Evolutionary conservation across 768 basidiomycete species (phyloP).

Genomic region (Pulveroboletus sp.): DNA sequence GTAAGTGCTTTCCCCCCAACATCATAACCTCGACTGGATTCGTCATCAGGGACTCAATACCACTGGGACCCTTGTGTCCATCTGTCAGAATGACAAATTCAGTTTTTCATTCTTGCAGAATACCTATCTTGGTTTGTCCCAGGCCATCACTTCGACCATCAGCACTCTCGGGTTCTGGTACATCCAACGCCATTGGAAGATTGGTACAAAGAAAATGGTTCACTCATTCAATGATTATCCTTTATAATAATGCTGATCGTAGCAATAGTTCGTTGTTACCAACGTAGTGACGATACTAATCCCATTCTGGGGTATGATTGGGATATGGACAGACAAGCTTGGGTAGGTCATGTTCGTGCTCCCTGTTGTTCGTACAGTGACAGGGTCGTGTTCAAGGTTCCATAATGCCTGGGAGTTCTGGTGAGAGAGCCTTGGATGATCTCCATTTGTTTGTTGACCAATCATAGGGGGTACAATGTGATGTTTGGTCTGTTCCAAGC

Average conservation of each 20-base stretch:
- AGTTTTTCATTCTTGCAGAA: conserved; percentile 76
- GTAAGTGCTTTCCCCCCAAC: conserved; percentile 35
- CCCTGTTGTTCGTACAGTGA: conserved; percentile 1
- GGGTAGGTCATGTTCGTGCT: conserved; percentile 44
- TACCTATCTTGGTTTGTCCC: conserved; percentile 72
- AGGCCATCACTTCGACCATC: conserved; percentile 69
- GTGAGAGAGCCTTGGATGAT: conserved; percentile 32
- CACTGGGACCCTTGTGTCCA: conserved; percentile 66
- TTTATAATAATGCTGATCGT: background rate
- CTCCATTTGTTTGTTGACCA: background rate
- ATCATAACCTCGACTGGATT: background rate
- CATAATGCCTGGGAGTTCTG: conserved; percentile 89
- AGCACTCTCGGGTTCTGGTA: conserved; percentile 81
- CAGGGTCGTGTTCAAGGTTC: conserved; percentile 38
- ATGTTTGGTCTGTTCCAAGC: conserved; percentile 80
- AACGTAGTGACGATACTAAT: conserved; percentile 75
- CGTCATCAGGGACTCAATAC: conserved; percentile 72
- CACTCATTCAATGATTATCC: conserved; percentile 1
- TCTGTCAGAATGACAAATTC: conserved; percentile 81
- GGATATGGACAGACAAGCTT: conserved; percentile 72
- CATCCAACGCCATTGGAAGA: conserved; percentile 73
- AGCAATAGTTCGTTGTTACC: conserved; percentile 62
- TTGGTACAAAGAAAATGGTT: conserved; percentile 80
- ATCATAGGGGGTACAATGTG: conserved; percentile 68
- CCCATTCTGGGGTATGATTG: conserved; percentile 83